Evolutionary conservation across 768 basidiomycete genomes (phyloP).

Genomic region (Candolleomyces eurysporus): DNA sequence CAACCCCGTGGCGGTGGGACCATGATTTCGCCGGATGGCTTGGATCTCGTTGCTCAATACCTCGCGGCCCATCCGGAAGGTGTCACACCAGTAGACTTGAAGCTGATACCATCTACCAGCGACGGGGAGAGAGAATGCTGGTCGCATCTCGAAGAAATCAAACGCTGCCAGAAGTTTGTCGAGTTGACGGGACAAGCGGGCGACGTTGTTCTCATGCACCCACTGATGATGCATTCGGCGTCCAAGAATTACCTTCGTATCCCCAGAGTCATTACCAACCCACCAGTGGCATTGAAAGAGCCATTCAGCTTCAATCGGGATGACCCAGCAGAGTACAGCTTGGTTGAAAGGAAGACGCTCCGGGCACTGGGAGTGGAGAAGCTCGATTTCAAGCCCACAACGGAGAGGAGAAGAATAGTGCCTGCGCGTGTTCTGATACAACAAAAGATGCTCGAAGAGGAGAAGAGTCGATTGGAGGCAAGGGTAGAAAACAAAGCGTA

Average conservation of each 20-base stretch:
- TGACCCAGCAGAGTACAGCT: conserved; percentile 45
- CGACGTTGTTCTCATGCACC: conserved; percentile 65
- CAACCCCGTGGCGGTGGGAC: conserved; percentile 54
- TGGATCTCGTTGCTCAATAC: conserved; percentile 47
- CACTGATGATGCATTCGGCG: conserved; percentile 64
- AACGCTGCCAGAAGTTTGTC: conserved; percentile 41
- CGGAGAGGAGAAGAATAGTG: conserved; percentile 45
- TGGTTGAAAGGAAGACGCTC: conserved; percentile 61
- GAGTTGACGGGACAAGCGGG: conserved; percentile 60
- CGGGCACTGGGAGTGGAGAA: conserved; percentile 47
- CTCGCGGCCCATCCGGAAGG: conserved; percentile 53
- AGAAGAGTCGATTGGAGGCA: conserved; percentile 37
- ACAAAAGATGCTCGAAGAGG: conserved; percentile 48
- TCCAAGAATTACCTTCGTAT: conserved; percentile 56
- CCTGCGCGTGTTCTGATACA: conserved; percentile 44
- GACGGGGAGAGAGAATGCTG: conserved; percentile 35
- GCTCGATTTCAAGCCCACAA: conserved; percentile 44
- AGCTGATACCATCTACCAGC: conserved; percentile 47
- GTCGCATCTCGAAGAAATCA: conserved; percentile 43
- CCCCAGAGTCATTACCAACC: conserved; percentile 64
- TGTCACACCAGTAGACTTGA: conserved; percentile 41
- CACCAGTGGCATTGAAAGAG: conserved; percentile 52
- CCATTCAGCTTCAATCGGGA: conserved; percentile 53
- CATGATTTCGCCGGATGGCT: conserved; percentile 57
- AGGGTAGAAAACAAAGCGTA: background rate